phyloP scores from a whole-genome alignment of 768 basidiomycete species.

The Trametes cubensis region DNA sequence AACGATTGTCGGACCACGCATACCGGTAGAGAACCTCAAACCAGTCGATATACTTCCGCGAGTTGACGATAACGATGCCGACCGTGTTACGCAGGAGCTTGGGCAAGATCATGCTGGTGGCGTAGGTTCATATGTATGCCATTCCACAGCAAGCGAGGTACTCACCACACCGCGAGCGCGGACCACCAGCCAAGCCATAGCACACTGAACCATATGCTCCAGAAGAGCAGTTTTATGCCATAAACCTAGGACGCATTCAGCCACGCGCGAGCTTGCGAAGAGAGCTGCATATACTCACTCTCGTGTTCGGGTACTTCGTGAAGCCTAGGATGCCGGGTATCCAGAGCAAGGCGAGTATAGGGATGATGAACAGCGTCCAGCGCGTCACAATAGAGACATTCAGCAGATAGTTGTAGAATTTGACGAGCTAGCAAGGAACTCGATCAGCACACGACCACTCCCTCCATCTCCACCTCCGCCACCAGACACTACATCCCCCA shows the following conservation, averaged over 20 bases:
- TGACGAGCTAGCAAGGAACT: constrained; percentile 47
- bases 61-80: constrained; percentile 72
- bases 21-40: constrained; percentile 65
- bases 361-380: constrained; percentile 80
- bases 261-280: neutral
- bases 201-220: constrained; percentile 84
- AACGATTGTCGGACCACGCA: neutral
- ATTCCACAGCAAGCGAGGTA: constrained; percentile 13
- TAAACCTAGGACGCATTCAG: constrained; percentile 46
- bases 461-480: neutral
- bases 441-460: neutral
- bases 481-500: no score
- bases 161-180: constrained; percentile 65
- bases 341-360: constrained; percentile 67
- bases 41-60: constrained; percentile 81
- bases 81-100: constrained; percentile 60
- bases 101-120: constrained; percentile 45
- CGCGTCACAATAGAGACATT: constrained; percentile 77
- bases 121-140: neutral
- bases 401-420: constrained; percentile 72
- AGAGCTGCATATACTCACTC: constrained; percentile 40
- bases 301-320: constrained; percentile 51
- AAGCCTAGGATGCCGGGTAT: constrained; percentile 75
- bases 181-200: constrained; percentile 88
- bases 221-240: constrained; percentile 67